Conservation (phyloP, 2,329 filamentous ascomycete genomes). For the Dryadomyces quercivorus region DNA sequence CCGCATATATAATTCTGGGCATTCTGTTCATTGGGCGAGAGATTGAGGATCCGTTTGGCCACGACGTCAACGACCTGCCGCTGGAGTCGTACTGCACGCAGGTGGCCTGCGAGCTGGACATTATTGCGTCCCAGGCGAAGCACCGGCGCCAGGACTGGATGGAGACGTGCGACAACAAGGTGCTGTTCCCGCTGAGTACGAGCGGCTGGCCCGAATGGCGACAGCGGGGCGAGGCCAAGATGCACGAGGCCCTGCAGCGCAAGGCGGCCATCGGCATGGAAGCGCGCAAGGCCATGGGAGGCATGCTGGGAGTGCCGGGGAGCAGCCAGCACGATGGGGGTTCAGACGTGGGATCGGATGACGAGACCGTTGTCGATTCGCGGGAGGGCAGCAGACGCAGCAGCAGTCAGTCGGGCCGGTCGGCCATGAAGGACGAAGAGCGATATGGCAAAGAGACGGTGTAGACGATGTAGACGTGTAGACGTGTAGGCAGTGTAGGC, state of each 20-base stretch:
- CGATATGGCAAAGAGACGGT: background rate
- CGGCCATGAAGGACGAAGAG: background rate
- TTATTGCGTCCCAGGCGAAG: slow-evolving; percentile 42
- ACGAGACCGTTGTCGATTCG: background rate
- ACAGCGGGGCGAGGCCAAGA: slow-evolving; percentile 30
- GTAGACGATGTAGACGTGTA: background rate
- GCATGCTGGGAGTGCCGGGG: background rate
- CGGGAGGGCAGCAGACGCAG: background rate
- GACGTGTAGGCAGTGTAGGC: background rate
- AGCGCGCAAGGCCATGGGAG: slow-evolving; percentile 15
- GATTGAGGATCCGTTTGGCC: slow-evolving; percentile 59
- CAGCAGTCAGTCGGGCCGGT: background rate
- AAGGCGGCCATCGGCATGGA: slow-evolving; percentile 20
- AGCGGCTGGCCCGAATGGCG: slow-evolving; percentile 36
- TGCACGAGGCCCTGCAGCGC: slow-evolving; percentile 29
- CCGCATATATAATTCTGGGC: slow-evolving; percentile 62
- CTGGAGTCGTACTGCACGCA: slow-evolving; percentile 54
- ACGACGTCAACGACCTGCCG: slow-evolving; percentile 56
- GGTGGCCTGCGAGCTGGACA: slow-evolving; percentile 50
- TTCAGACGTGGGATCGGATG: background rate
- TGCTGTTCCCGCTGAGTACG: slow-evolving; percentile 29
- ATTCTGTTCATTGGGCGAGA: slow-evolving; percentile 54
- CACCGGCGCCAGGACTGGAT: slow-evolving; percentile 39
- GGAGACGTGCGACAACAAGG: slow-evolving; percentile 23
- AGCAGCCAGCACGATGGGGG: no score